Percentiles rank a stretch among this genome's conserved stretches.
phyloP scores from a whole-genome alignment of 441 rosid genomes.

The Populus hybrid region DNA sequence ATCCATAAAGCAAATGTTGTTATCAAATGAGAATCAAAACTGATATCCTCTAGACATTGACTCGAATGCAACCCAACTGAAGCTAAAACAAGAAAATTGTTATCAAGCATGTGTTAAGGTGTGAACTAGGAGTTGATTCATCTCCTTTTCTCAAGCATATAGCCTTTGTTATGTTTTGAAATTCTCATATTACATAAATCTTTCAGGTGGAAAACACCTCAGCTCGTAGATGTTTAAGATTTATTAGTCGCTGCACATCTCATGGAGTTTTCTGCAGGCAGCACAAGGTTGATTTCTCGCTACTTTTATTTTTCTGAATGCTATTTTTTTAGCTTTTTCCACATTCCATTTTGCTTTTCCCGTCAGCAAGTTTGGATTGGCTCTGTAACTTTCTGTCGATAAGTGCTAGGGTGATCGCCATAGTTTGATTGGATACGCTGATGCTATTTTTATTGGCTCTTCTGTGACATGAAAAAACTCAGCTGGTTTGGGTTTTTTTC shows the following conservation, averaged over 20 bases:
- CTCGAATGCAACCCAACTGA: too few relatives aligned
- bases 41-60: too few relatives aligned
- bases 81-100: conserved; percentile 34
- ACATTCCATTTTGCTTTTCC: not conserved
- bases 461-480: not conserved
- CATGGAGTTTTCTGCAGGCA: not conserved
- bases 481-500: not conserved
- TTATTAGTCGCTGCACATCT: not conserved
- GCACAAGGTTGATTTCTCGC: not conserved
- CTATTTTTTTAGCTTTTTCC: not conserved
- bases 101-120: conserved; percentile 81
- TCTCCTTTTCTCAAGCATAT: conserved; percentile 20
- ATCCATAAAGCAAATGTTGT: too few relatives aligned
- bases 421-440: not conserved
- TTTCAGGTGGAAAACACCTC: not conserved
- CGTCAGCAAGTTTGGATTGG: not conserved
- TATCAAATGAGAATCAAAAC: too few relatives aligned
- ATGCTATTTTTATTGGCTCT: not conserved
- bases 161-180: not conserved
- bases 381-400: not conserved
- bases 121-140: conserved; percentile 82
- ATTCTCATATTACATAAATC: not conserved
- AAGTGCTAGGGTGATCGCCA: not conserved
- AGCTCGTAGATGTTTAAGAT: not conserved
- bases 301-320: too few relatives aligned